Base-by-base conservation (phyloP, 768 basidiomycete genomes). In the Macrocybe gigantea region DNA sequence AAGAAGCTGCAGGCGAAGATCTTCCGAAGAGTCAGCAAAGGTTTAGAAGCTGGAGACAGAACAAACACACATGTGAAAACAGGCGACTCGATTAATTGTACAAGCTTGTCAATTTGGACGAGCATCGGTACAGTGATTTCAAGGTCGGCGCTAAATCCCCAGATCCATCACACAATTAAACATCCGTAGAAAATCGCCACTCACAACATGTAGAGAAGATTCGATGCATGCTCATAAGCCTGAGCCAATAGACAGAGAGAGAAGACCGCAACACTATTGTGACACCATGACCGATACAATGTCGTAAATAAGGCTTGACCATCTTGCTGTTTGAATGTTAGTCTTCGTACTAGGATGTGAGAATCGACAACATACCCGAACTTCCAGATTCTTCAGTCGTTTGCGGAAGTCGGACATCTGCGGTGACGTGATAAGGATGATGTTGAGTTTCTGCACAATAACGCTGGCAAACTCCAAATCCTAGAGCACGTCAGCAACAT, bases 171-270 rank as follows among this genome's bases (percentile, higher is more conserved):
- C 41, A 7, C 15, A 29, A 36, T 14, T 31, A 42, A 22, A 9
- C 4, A 9, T 6, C 41, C 46, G 13, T 30, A 44, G 32, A 7
- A 41, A 45, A 29, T 14, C 33, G 15, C 15, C 14, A 60, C 64
- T 51, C 61, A 93, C 95, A 99, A 97, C 50, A 96, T 98, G 52
- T 91, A 85, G 12, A 99, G 73, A 3, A 99, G 76, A 63, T 94
- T 97, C 14, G 93, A 95, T 1, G 95, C 96, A 65, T 99, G 96
- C 63, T 99, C 96, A 56, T 99, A 99, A 2, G 96, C 95, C 63
- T 99, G 96, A 5, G 96, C 96, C 22, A 99, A 75, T 30, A 99
- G 75, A 64, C 96, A 99, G 5, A 99, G 75, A 1, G 96, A 93
- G 61, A 99, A 96, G 1, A 93, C 93, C 0, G 96, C 87, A 38